phyloP scores from a whole-genome alignment of 176 grass and related monocot species.

The Themeda triandra region DNA sequence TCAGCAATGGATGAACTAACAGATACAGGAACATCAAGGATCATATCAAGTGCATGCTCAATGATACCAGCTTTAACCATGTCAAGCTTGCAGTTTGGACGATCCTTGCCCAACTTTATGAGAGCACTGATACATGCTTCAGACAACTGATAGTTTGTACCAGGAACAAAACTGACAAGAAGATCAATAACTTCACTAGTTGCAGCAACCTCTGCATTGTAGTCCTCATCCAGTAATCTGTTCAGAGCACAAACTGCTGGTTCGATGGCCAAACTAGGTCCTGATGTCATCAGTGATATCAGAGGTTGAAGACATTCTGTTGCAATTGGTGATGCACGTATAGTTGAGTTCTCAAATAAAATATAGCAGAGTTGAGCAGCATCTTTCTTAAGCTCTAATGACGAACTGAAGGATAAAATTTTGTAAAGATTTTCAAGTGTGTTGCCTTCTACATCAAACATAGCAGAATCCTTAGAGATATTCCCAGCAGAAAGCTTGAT shows the following conservation, averaged over 20 bases:
- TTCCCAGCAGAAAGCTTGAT: conserved; percentile 82
- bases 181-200: conserved; percentile 70
- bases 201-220: conserved; percentile 83
- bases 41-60: conserved; percentile 87
- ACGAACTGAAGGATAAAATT: conserved; percentile 69
- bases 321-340: conserved; percentile 64
- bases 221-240: conserved; percentile 78
- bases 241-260: conserved; percentile 75
- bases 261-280: conserved; percentile 60
- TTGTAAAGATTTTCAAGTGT: conserved; percentile 90
- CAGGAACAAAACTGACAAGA: conserved; percentile 84
- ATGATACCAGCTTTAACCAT: conserved; percentile 98
- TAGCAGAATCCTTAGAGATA: conserved; percentile 70
- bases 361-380: conserved; percentile 94
- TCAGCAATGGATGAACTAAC: conserved; percentile 85
- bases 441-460: conserved; percentile 79
- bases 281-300: conserved; percentile 74
- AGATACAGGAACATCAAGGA: conserved; percentile 85
- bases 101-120: conserved; percentile 94
- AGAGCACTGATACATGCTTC: conserved; percentile 78
- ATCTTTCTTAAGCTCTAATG: conserved; percentile 84
- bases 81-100: conserved; percentile 90
- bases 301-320: conserved; percentile 80
- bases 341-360: conserved; percentile 78
- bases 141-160: conserved; percentile 68